Evolutionary conservation across 441 rosid genomes (phyloP).

Genomic region (Jatropha multifida): DNA sequence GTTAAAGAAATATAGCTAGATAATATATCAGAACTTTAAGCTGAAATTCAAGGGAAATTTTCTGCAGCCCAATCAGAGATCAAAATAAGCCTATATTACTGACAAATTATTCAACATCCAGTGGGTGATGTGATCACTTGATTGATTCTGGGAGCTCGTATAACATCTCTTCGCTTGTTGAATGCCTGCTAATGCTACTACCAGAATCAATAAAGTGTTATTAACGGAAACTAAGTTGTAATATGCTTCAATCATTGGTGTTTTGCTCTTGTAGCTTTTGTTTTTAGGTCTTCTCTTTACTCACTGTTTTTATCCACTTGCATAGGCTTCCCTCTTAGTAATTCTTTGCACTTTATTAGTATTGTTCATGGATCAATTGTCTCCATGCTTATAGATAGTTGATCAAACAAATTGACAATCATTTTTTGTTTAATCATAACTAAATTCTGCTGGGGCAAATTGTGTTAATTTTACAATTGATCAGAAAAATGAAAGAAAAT

Average conservation of each 20-base stretch:
- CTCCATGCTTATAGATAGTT: not conserved
- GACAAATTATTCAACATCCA: not conserved
- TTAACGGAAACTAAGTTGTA: not conserved
- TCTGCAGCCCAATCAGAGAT: not conserved
- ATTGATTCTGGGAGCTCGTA: not conserved
- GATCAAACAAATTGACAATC: not conserved
- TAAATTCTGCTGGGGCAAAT: not conserved
- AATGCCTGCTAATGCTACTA: not conserved
- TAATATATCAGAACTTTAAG: not conserved
- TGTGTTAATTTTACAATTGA: constrained; percentile 1
- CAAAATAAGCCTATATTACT: not conserved
- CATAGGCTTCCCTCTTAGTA: not conserved
- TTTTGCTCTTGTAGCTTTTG: not conserved
- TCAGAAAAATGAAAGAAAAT: not conserved
- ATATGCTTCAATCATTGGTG: not conserved
- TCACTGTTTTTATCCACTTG: not conserved
- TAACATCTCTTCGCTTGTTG: not conserved
- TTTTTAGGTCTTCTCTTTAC: not conserved
- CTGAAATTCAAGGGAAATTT: not conserved
- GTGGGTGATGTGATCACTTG: not conserved
- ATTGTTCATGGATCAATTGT: not conserved
- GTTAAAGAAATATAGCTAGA: not conserved
- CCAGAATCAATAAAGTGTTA: not conserved
- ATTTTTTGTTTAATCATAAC: not conserved
- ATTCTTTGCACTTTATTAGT: not conserved